phyloP scores from a whole-genome alignment of 371 early-diverging fungal genomes.

The Mucor lusitanicus region DNA sequence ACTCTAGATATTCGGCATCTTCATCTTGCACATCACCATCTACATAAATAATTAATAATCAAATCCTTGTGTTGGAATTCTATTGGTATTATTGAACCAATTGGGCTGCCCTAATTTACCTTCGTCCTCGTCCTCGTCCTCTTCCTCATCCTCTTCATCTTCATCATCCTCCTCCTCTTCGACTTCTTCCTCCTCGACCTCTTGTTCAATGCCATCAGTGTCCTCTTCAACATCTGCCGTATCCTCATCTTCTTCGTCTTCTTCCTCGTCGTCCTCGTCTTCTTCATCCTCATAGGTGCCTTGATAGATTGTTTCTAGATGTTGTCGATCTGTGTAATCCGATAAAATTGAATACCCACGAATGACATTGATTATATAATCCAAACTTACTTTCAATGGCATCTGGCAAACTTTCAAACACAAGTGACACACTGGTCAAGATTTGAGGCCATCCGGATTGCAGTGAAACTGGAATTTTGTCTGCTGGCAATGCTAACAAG shows the following conservation, averaged over 20 bases:
- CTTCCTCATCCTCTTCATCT: conserved; percentile 25
- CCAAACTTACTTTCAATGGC: conserved; percentile 78
- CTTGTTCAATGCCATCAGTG: conserved; percentile 35
- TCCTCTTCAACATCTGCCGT: conserved; percentile 36
- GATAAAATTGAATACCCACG: neutral
- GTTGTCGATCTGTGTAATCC: conserved; percentile 55
- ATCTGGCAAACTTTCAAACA: conserved; percentile 75
- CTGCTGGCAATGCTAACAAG: conserved; percentile 68
- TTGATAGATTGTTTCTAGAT: conserved; percentile 60
- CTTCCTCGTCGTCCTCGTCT: conserved; percentile 53
- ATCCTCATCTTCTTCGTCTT: conserved; percentile 49
- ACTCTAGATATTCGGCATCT: conserved; percentile 67
- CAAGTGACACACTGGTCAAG: conserved; percentile 64
- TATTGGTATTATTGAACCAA: neutral
- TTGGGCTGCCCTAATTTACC: conserved; percentile 7
- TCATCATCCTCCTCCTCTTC: conserved; percentile 46
- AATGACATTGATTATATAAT: neutral
- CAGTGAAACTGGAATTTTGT: conserved; percentile 69
- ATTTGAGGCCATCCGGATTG: conserved; percentile 75
- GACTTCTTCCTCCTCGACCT: conserved; percentile 58
- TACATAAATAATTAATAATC: conserved; percentile 6
- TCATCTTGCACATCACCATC: conserved; percentile 64
- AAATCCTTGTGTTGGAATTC: neutral
- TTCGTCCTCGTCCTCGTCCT: conserved; percentile 39
- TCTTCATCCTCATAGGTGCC: conserved; percentile 69